phyloP scores from a whole-genome alignment of 768 basidiomycete species.

The Russula compacta region DNA sequence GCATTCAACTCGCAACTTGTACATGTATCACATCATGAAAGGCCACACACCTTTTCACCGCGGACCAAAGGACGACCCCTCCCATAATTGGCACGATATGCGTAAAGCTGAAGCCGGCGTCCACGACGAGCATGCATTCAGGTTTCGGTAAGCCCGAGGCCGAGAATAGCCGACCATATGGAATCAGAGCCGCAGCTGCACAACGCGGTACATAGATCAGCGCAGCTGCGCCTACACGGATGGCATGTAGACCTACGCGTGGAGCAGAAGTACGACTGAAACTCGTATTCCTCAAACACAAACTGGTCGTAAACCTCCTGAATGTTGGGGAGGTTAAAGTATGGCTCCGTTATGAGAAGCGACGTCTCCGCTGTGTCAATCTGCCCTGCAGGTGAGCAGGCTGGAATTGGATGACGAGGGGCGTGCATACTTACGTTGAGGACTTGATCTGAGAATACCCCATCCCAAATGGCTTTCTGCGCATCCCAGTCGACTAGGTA shows the following conservation, averaged over 20 bases:
- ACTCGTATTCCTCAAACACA: conserved; percentile 95
- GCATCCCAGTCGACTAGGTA: conserved; percentile 93
- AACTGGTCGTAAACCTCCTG: conserved; percentile 93
- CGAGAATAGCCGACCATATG: conserved; percentile 63
- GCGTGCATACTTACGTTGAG: conserved; percentile 42
- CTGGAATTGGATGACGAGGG: conserved; percentile 15
- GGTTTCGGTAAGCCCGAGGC: conserved; percentile 41
- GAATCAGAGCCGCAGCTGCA: conserved; percentile 71
- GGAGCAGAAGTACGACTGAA: conserved; percentile 69
- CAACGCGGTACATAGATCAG: not conserved
- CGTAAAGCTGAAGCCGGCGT: conserved; percentile 91
- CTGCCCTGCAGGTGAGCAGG: conserved; percentile 31
- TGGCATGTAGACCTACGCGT: conserved; percentile 50
- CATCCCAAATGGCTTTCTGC: conserved; percentile 91
- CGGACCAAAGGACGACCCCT: conserved; percentile 66
- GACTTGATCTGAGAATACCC: conserved; percentile 65
- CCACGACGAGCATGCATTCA: conserved; percentile 76
- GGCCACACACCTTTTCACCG: conserved; percentile 44
- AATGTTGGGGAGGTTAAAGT: conserved; percentile 87
- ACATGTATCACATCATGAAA: not conserved
- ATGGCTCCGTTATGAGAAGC: conserved; percentile 86
- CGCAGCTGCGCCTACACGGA: conserved; percentile 19
- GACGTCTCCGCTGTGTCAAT: conserved; percentile 64
- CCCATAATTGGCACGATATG: conserved; percentile 80
- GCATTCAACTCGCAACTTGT: conserved; percentile 2